phyloP scores from a whole-genome alignment of 2,329 filamentous ascomycete species.

The Colletotrichum salicis region DNA sequence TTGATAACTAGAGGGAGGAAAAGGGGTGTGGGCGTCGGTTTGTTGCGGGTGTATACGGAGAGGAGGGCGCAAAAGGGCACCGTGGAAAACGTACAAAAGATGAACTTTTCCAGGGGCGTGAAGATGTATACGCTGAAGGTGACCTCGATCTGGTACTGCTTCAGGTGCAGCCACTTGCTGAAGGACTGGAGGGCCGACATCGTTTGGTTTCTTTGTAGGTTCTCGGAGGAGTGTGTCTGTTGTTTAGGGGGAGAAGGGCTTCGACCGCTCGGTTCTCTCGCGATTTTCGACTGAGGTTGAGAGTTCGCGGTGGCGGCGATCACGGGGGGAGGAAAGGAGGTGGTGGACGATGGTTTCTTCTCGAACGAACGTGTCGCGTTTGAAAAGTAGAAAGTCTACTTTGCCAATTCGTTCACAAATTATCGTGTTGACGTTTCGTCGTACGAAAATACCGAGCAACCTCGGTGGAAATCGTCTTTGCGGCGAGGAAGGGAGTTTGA shows the following conservation, averaged over 20 bases:
- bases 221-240: not conserved
- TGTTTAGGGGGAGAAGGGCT: not conserved
- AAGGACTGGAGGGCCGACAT: conserved; percentile 62
- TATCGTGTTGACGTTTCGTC: not conserved
- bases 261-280: conserved; percentile 6
- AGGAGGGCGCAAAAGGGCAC: not conserved
- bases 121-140: conserved; percentile 98
- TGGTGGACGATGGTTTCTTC: not conserved
- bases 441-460: not conserved
- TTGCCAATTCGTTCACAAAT: not conserved
- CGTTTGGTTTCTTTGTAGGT: conserved; percentile 19
- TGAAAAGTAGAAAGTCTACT: not conserved
- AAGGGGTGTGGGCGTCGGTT: not conserved
- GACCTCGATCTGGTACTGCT: conserved; percentile 98
- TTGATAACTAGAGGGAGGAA: not conserved
- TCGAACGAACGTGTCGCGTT: not conserved
- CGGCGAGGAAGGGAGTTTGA: not conserved
- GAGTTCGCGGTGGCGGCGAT: not conserved
- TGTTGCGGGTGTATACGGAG: not conserved
- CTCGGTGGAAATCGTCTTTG: not conserved
- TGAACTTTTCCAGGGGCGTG: conserved; percentile 93
- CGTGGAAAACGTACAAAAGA: conserved; percentile 79
- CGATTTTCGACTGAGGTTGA: not conserved
- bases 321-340: not conserved
- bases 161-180: conserved; percentile 88